Base-by-base conservation (phyloP, 108 stramenopile species). In the Poteriospumella lacustris region DNA sequence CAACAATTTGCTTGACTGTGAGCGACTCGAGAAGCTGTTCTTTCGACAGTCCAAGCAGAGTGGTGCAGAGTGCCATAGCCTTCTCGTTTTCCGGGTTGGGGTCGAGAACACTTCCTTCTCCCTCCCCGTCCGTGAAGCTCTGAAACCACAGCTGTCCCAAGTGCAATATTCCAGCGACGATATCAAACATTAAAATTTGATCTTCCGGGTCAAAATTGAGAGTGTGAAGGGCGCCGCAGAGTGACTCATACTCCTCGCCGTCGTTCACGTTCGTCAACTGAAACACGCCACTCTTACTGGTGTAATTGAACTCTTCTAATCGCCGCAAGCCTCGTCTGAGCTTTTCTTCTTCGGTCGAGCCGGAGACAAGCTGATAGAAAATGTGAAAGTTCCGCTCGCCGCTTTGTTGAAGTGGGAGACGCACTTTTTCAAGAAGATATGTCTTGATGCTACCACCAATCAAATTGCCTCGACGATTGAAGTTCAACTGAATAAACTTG, bases 381-480 rank as follows among this genome's bases (percentile, higher is more conserved):
- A 82, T 80, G 64, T 85, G 84, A 38, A 80, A 85, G 68, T 92
- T 90, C 78, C 90, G 28, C 90, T 91, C 96, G 31, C 94, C 94
- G 43, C 85, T 78, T 26, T 90, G 91, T 81, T 95, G 94, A 43
- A 90, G 91, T 12, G 91, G 92, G 15, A 94, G 68, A 68, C 96
- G 91, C 39, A 98, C 97, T 86, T 97, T 97, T 78, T 99, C 97
- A 19, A 99, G 84, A 0, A 99, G 88, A 76, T 99, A 99, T 0
- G 96, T 97, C 78, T 92, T 88, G 59, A 99, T 94, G 41, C 87
- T 90, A 67, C 96, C 96, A 44, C 96, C 94, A 76, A 92, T 83
- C 28, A 98, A 85, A 26, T 87, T 88, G 5, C 96, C 96, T 24
- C 91, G 90, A 5, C 88, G 80, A 77, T 90, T 88, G 84, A 97